phyloP scores from a whole-genome alignment of 176 grass and related monocot genomes.

The Panicum miliaceum region DNA sequence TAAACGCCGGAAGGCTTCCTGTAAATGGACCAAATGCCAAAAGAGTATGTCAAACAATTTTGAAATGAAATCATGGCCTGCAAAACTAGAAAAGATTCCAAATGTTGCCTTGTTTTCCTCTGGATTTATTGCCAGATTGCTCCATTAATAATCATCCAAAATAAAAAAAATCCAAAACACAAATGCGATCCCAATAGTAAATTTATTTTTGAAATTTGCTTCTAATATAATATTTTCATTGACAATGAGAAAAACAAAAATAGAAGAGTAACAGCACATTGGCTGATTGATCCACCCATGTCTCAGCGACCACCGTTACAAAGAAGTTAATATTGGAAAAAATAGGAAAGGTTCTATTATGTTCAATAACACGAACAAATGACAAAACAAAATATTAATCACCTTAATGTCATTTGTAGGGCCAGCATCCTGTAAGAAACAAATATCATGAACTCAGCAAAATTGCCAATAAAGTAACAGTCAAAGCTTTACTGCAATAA shows the following conservation, averaged over 20 bases:
- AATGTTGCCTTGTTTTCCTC: background rate
- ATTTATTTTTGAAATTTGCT: background rate
- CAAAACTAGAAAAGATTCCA: slow-evolving; percentile 23
- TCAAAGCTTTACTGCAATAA: background rate
- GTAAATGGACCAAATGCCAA: slow-evolving; percentile 41
- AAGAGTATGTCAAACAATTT: slow-evolving; percentile 19
- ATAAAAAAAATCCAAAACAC: background rate
- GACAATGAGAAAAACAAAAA: slow-evolving; percentile 12
- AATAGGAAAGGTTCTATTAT: background rate
- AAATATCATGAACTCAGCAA: slow-evolving; percentile 18
- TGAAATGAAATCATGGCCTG: slow-evolving; percentile 25
- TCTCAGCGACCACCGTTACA: background rate
- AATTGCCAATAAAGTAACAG: slow-evolving; percentile 16
- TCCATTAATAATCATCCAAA: slow-evolving; percentile 3
- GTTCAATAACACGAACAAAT: slow-evolving; percentile 16
- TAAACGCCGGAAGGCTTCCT: slow-evolving; percentile 80
- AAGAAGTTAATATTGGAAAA: slow-evolving; percentile 16
- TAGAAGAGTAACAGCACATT: background rate
- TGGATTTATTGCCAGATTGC: background rate
- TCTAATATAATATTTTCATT: background rate
- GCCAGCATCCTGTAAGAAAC: slow-evolving; percentile 37
- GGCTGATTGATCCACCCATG: background rate
- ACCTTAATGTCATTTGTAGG: slow-evolving; percentile 48
- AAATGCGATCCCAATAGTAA: slow-evolving; percentile 18
- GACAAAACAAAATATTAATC: slow-evolving; percentile 7